phyloP scores from a whole-genome alignment of 805 yeast genomes.

The Candida ortonii region DNA sequence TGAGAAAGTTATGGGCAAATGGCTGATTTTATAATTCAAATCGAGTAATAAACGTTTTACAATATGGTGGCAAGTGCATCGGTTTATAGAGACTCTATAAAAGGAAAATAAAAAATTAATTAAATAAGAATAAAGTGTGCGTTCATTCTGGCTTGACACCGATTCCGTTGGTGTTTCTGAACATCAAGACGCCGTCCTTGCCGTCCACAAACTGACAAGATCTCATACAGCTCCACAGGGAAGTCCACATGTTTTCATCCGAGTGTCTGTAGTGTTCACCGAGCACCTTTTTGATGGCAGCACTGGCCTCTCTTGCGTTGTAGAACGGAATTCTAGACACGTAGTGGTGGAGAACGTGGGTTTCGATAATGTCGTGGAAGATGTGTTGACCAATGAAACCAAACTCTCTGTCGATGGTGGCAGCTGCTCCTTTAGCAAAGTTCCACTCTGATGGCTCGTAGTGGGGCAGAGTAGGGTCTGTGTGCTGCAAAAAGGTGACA shows the following conservation, averaged over 20 bases:
- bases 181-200: conserved; percentile 62
- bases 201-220: conserved; percentile 72
- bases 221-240: conserved; percentile 58
- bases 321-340: conserved; percentile 56
- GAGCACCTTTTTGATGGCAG: conserved; percentile 50
- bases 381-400: conserved; percentile 57
- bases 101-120: background rate
- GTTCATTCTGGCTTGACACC: conserved; percentile 34
- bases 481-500: conserved; percentile 60
- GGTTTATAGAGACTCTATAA: no score
- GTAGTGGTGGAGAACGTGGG: conserved; percentile 56
- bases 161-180: conserved; percentile 52
- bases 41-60: no score
- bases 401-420: conserved; percentile 60
- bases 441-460: conserved; percentile 57
- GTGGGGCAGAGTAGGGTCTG: conserved; percentile 59
- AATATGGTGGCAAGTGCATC: no score
- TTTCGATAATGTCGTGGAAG: conserved; percentile 58
- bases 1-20: conserved; percentile 2
- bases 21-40: conserved; percentile 1
- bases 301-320: conserved; percentile 51
- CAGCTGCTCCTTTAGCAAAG: conserved; percentile 65
- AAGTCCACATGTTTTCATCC: conserved; percentile 55
- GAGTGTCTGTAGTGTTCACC: conserved; percentile 48
- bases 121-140: background rate